Base-by-base conservation (phyloP, 2,329 filamentous ascomycete genomes). In the Coniosporium tulheliwenetii region DNA sequence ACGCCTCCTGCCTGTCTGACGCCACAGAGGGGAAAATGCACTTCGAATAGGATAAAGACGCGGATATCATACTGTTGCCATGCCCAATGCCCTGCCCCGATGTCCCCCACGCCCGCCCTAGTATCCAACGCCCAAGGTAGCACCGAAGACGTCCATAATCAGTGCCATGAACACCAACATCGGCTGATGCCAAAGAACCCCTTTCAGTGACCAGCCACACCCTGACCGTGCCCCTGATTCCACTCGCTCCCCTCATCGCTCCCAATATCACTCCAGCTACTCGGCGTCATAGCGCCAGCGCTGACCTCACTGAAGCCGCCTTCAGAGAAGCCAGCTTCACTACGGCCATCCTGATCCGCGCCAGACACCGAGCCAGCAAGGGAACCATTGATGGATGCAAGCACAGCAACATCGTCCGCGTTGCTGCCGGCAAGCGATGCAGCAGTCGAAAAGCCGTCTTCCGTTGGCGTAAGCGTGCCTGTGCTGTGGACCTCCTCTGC, bases 261-360 rank as follows among this genome's bases (percentile, higher is more conserved):
- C 1, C 55, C 57, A n/a, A 60, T 52, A 35, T 60, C 57, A 1
- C 52, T 56, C 58, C 58, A 60, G 41, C 53, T 57, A 35, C 55
- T 52, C 1, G 58, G 58, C 12, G 58, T 60, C 15, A 45, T 45
- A 35, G 60, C 48, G 16, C 57, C 56, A 26, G 19, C 19, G 39
- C 53, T 50, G n/a, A 52, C 50, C 33, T 55, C 36, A 10, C 36
- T 37, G 14, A 37, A 12, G 36, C 12, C 36, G 10, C 19, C 19
- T 26, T 37, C 36, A 8, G 36, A 37, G n/a, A 14, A 13, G 14
- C n/a, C 19, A 13, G 13, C 36, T 13, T 37, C 36, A 12, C 19
- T 12, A 13, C n/a, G 13, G 7, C 19, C 55, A 37, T 56, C 54
- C 35, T 39, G 36, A 3, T 41, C 39, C 32, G 32, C 41, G 26